A percentile compares a stretch with the other conserved stretches of the same genome.
These are phyloP conservation scores for Solanum clarkiae DNA, from an alignment of 257 asterid genomes.

Conservation along the genomic window DNA sequence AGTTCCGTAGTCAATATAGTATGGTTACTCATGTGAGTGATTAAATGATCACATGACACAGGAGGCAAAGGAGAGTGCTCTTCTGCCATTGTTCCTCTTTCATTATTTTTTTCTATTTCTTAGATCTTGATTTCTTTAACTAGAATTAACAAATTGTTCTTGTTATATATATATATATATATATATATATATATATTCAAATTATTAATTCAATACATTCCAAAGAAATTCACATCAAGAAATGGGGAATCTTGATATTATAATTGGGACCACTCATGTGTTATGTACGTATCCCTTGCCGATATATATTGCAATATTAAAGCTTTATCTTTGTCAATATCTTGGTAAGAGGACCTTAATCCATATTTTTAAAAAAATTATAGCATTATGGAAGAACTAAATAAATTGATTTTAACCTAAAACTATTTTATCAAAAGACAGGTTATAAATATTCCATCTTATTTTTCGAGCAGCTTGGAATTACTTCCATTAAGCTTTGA, in stretches of 20 bases:
- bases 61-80: slow-evolving; percentile 1
- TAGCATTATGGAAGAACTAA: not conserved
- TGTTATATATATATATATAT: not conserved
- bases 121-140: not conserved
- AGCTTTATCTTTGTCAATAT: not conserved
- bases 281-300: not conserved
- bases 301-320: not conserved
- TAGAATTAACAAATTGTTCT: not conserved
- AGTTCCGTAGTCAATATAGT: not conserved
- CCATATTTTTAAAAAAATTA: not conserved
- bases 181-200: not conserved
- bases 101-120: not conserved
- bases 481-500: not conserved
- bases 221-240: not conserved
- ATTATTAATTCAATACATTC: not conserved
- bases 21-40: not conserved
- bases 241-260: not conserved
- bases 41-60: not conserved
- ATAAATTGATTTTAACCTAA: not conserved
- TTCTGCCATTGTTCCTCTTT: not conserved
- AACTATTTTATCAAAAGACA: not conserved
- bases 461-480: not conserved
- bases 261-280: not conserved
- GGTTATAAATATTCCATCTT: not conserved
- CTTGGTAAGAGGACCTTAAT: not conserved